These are phyloP conservation scores for Scheffersomyces stambukii DNA, from an alignment of 1,139 yeast genomes.

Conservation along the genomic window DNA sequence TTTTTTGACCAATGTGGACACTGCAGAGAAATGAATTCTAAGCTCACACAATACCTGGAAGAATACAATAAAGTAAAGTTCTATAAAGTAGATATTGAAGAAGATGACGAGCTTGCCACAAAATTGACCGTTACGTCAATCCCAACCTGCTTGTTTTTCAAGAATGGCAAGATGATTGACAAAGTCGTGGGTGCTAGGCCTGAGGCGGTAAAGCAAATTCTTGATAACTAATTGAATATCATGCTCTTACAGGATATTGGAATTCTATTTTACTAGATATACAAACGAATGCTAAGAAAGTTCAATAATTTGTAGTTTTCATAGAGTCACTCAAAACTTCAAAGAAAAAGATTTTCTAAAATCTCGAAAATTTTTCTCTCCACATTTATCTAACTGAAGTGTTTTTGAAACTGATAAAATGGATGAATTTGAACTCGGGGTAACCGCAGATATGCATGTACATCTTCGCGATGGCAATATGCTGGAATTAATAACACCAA, in stretches of 20 bases:
- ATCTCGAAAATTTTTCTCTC: not conserved
- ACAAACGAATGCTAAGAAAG: no score
- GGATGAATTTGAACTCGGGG: constrained; percentile 57
- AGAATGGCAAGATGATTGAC: constrained; percentile 62
- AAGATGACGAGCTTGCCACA: constrained; percentile 11
- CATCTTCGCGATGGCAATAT: constrained; percentile 90
- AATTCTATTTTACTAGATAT: not conserved
- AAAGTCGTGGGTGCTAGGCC: constrained; percentile 83
- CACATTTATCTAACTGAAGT: not conserved
- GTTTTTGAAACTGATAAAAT: constrained; percentile 2
- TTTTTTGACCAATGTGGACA: constrained; percentile 12
- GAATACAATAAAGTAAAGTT: constrained; percentile 8
- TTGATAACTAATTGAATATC: constrained; percentile 8
- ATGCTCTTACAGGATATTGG: not conserved
- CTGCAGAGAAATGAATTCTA: constrained; percentile 10
- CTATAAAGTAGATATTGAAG: constrained; percentile 11
- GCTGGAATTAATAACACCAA: constrained; percentile 90
- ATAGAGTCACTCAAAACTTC: not conserved
- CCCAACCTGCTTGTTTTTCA: constrained; percentile 53
- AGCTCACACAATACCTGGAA: constrained; percentile 10
- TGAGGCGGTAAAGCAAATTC: constrained; percentile 9
- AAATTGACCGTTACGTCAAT: constrained; percentile 61
- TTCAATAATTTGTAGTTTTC: no score
- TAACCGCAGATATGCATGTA: constrained; percentile 94
- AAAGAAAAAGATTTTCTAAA: not conserved